phyloP scores from a whole-genome alignment of 202 grass and related monocot genomes.

The Setaria viridis region DNA sequence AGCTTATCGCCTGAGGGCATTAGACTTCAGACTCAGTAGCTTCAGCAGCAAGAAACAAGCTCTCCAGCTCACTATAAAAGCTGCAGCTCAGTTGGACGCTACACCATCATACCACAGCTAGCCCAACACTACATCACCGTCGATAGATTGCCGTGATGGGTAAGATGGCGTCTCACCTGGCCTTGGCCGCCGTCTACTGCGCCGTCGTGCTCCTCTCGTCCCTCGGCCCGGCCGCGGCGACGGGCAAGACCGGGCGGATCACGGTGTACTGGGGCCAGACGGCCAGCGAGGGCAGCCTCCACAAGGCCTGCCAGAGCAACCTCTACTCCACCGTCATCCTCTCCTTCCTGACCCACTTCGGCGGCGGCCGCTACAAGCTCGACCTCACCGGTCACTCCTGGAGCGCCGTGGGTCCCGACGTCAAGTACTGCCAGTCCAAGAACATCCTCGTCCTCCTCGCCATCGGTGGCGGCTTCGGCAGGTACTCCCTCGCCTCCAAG shows the following conservation, averaged over 20 bases:
- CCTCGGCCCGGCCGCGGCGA: not conserved
- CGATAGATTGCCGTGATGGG: too few species aligned
- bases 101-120: not conserved
- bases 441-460: constrained; percentile 60
- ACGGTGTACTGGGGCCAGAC: constrained; percentile 65
- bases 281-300: constrained; percentile 47
- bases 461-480: constrained; percentile 50
- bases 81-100: too few species aligned
- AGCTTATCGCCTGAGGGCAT: not conserved
- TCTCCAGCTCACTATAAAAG: not conserved
- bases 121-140: too few species aligned
- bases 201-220: constrained; percentile 27
- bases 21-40: not conserved
- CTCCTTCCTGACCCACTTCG: constrained; percentile 55
- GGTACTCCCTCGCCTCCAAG: constrained; percentile 51
- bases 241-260: constrained; percentile 43
- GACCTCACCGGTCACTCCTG: not conserved
- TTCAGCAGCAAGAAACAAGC: not conserved
- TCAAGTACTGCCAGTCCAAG: constrained; percentile 28
- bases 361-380: constrained; percentile 5
- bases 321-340: constrained; percentile 51
- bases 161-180: not conserved
- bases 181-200: not conserved
- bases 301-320: constrained; percentile 37
- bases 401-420: not conserved